Evolutionary conservation across 2,329 filamentous ascomycete species (phyloP).

Genomic region (Xylariaceae sp.): DNA sequence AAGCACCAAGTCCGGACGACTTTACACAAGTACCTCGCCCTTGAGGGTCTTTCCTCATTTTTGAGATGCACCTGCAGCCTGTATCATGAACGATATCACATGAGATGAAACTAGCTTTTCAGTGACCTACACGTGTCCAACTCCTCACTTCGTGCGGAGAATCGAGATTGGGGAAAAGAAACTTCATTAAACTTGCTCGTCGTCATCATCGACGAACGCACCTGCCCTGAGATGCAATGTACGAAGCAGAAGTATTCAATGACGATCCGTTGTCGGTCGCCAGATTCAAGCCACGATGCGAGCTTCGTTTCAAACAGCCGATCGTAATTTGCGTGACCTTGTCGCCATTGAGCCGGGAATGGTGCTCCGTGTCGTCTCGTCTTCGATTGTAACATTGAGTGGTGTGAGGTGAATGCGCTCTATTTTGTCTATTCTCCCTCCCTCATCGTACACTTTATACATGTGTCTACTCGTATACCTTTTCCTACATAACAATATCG

Average conservation of each 20-base stretch:
- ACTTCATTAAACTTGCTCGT: too few relatives aligned
- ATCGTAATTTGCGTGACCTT: neutral
- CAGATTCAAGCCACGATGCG: neutral
- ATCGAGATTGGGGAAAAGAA: too few relatives aligned
- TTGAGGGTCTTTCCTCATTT: too few relatives aligned
- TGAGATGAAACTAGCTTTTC: neutral
- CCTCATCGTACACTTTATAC: constrained; percentile 6
- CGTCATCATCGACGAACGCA: too few relatives aligned
- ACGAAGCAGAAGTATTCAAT: too few relatives aligned
- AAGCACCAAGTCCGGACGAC: too few relatives aligned
- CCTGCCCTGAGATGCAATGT: too few relatives aligned
- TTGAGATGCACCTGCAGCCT: too few relatives aligned
- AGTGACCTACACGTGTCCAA: neutral
- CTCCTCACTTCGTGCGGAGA: neutral
- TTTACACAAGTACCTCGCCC: too few relatives aligned
- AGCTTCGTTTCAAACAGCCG: neutral
- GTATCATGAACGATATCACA: neutral
- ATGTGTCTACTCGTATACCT: neutral
- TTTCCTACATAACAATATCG: neutral
- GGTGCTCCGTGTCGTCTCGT: too few relatives aligned
- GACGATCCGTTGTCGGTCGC: too few relatives aligned
- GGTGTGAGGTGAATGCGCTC: neutral
- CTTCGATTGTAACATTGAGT: neutral
- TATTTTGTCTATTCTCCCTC: constrained; percentile 11
- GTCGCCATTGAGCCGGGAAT: neutral